Evolutionary conservation across 805 yeast species (phyloP), one percentile per base, ranked within the genome.

Genomic region (Barnettozyma pratensis): DNA sequence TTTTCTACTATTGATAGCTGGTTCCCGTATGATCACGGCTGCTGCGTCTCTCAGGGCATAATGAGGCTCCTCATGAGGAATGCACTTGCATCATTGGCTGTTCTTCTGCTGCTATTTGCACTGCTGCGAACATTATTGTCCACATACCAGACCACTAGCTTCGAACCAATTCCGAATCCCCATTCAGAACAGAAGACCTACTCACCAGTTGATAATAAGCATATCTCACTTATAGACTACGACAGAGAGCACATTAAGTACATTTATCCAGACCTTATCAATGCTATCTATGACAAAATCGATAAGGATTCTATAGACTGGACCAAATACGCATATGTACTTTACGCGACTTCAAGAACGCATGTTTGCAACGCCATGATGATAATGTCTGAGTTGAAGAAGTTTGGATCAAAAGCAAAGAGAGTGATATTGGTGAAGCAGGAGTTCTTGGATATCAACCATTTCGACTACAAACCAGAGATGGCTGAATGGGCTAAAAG

Each of bases 331-430:
- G 87, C 85, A 0, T 83, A 83, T 59, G 77, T 81, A 6, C 77
- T 78, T 45, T 82, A 82, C 60, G 85, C 84, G 5, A 79, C 87
- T 0, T 68, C 74, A 47, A 54, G 66, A 9, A 66, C 69, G 25
- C 78, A 81, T 53, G 58, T 81, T 39, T 75, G 81, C 51, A 71
- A 77, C 41, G 76, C 81, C 2, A 53, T 81, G 38, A 66, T 80
- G 55, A 75, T 79, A 53, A 69, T 77, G 42, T 57, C 66, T 1
- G 66, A 64, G 30, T 57, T 83, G 41, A 58, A 66, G 32, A 58
- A 63, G n/a, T 58, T 65, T 38, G 64, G 69, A 1, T 61, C 76
- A 1, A 65, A 70, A 44, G 79, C 80, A 0, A 68, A 76, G 45
- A 55, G 79, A 49, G 73, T 81, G 6, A 54, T 83, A 4, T 49